These are phyloP conservation scores for Linum lewisii DNA, from an alignment of 345 rosid species.

Conservation along the genomic window DNA sequence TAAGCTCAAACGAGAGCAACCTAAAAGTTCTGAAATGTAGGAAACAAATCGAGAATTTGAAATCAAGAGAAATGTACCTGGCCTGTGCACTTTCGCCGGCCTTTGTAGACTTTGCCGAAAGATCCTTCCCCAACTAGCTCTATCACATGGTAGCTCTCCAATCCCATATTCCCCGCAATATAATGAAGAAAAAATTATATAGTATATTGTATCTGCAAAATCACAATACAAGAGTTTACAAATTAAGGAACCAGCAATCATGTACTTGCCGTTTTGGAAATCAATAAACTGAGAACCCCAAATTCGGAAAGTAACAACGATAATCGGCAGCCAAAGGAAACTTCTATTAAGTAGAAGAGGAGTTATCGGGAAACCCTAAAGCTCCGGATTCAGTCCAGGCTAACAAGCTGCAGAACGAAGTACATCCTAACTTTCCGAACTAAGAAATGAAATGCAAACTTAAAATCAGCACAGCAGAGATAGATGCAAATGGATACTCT, in stretches of 20 bases:
- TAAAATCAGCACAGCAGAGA: too few species aligned
- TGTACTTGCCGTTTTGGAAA: background rate
- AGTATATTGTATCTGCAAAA: background rate
- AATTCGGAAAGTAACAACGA: background rate
- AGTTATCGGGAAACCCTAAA: too few species aligned
- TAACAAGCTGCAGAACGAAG: too few species aligned
- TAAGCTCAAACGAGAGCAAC: background rate
- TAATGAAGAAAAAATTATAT: background rate
- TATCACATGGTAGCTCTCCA: constrained; percentile 82
- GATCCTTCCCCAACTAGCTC: constrained; percentile 99
- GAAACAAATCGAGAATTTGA: background rate
- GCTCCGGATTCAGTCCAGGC: too few species aligned
- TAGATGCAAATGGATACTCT: too few species aligned
- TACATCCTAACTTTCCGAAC: too few species aligned
- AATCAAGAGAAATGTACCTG: constrained; percentile 36
- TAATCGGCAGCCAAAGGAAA: background rate
- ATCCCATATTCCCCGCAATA: constrained; percentile 39
- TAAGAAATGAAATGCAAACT: too few species aligned
- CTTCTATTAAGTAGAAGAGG: too few species aligned
- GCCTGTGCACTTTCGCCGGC: constrained; percentile 76
- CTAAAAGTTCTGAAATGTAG: background rate
- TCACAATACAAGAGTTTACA: background rate
- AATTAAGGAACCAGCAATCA: background rate
- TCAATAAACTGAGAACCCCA: background rate
- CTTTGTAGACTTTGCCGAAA: constrained; percentile 89